A percentile compares a stretch with the other conserved stretches of the same genome.
phyloP scores from a whole-genome alignment of 306 rosid species.

The Boehmeria nivea region DNA sequence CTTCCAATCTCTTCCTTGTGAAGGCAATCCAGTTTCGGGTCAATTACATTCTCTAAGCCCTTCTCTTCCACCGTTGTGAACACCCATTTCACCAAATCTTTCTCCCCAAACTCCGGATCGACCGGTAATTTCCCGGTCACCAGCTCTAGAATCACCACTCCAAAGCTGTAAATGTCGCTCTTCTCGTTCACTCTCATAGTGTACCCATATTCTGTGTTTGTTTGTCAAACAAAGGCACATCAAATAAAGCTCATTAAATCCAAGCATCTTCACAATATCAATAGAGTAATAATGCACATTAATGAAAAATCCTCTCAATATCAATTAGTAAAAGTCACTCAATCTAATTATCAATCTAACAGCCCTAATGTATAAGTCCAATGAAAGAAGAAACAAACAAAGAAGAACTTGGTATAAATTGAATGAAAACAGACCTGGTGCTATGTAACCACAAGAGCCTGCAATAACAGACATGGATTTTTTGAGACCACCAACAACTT shows the following conservation, averaged over 20 bases:
- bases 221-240: no score
- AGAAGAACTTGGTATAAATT: background rate
- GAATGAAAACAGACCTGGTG: no score
- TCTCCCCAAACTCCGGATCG: constrained; percentile 58
- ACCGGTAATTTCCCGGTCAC: constrained; percentile 61
- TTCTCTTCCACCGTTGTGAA: constrained; percentile 34
- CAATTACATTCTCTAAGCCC: constrained; percentile 49
- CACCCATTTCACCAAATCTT: constrained; percentile 62
- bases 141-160: constrained; percentile 71
- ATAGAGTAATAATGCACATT: no score
- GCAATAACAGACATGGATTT: constrained; percentile 55
- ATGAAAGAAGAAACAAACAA: background rate
- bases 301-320: no score
- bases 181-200: constrained; percentile 76
- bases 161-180: constrained; percentile 79
- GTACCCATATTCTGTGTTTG: constrained; percentile 62
- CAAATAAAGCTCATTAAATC: no score
- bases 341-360: background rate
- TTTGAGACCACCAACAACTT: constrained; percentile 24
- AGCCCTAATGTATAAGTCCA: background rate
- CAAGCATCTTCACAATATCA: no score
- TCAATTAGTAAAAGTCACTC: no score
- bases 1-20: constrained; percentile 46
- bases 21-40: constrained; percentile 32
- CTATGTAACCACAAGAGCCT: constrained; percentile 69